A percentile compares a stretch with the other conserved stretches of the same genome.
Evolutionary conservation across 768 basidiomycete species (phyloP).

Genomic region (Rhodotorula kratochvilovae): DNA sequence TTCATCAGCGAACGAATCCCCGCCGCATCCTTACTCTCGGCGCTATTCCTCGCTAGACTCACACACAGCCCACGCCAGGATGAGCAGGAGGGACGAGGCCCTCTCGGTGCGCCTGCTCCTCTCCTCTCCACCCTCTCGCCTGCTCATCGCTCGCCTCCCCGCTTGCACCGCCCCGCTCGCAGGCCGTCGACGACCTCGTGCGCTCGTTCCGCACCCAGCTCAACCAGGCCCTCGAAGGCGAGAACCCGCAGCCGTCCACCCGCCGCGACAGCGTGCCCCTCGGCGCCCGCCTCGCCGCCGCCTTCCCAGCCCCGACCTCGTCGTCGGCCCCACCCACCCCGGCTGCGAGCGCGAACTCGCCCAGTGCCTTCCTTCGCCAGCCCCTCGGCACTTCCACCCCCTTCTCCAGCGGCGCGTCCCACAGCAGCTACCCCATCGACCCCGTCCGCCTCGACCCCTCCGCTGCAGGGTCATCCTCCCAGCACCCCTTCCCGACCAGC

Average conservation of each 20-base stretch:
- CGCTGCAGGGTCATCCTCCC: too few species aligned
- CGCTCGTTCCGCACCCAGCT: constrained; percentile 4
- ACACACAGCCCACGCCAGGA: not conserved
- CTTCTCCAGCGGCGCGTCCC: not conserved
- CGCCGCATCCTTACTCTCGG: too few species aligned
- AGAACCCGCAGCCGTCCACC: not conserved
- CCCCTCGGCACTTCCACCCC: not conserved
- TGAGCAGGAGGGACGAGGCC: constrained; percentile 18
- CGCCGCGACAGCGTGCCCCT: not conserved
- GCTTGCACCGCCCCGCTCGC: not conserved
- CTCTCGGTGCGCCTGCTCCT: constrained; percentile 2
- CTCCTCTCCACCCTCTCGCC: not conserved
- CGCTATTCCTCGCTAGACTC: too few species aligned
- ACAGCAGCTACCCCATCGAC: not conserved
- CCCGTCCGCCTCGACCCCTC: too few species aligned
- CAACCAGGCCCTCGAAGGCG: not conserved
- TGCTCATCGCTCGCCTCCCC: not conserved
- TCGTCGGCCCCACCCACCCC: not conserved
- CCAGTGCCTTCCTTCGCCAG: too few species aligned
- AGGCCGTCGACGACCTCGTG: constrained; percentile 21
- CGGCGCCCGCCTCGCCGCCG: not conserved
- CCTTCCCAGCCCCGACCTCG: too few species aligned
- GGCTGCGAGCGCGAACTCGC: too few species aligned
- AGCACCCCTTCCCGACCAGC: not conserved
- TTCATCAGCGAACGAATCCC: too few species aligned